Base-by-base conservation (phyloP, 2,329 filamentous ascomycete species). In the Botrytis hyacinthi region DNA sequence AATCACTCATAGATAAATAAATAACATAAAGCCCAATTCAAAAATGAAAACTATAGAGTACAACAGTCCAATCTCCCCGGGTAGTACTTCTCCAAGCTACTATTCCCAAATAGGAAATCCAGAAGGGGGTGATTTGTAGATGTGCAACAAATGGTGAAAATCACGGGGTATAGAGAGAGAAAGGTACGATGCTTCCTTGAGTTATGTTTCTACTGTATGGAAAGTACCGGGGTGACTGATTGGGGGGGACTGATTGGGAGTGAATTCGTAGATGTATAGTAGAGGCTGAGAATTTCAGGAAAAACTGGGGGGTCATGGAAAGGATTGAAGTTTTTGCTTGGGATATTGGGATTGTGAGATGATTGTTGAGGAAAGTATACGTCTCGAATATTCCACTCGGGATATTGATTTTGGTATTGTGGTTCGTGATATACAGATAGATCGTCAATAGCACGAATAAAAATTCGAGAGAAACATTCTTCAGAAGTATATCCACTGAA, bases 41-140 rank as follows among this genome's bases (percentile, higher is more conserved):
- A 26, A 14, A 51, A 14, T 51, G 4, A 14, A n/a, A 14, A 3
- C 0, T 14, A 1, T 3, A 14, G 12, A n/a, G 12, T 51, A 26
- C 48, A 51, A n/a, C 6, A 51, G 10, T 26, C 4, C 22, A 51
- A n/a, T 14, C 1, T 5, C 10, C 48, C 9, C 12, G 12, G 26
- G 48, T 51, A 51, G 48, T 51, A 4, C 26, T 3, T 29, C 14
- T 1, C 1, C 26, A 29, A 16, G 7, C 5, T 29, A 54, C n/a
- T 29, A 6, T 54, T 29, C n/a, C n/a, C 4, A 59, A 32, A 35
- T 20, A 18, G 9, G 57, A 59, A 59, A 35, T 35, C 8, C 0
- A 10, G 57, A 29, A 54, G n/a, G 51, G 51, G n/a, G n/a, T n/a
- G n/a, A 8, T 16, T 29, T 54, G 51, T 51, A 51, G 48, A 51